Evolutionary conservation across 2,329 filamentous ascomycete species (phyloP).

Genomic region (Cercospora janseana): DNA sequence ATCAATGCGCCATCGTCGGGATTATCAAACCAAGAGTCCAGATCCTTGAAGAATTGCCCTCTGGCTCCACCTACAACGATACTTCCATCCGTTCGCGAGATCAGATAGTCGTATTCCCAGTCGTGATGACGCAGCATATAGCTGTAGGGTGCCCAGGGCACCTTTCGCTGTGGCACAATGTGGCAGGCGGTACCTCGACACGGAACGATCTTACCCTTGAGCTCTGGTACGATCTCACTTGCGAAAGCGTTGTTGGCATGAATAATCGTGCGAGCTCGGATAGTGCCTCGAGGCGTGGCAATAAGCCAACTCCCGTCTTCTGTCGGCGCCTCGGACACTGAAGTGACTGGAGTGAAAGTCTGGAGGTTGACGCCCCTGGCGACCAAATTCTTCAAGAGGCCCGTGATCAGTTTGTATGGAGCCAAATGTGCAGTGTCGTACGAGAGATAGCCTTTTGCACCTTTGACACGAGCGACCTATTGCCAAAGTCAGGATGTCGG

Average conservation of each 20-base stretch:
- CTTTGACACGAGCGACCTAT: conserved; percentile 21
- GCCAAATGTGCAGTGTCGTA: conserved; percentile 19
- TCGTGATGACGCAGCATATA: too few relatives aligned
- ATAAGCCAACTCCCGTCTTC: conserved; percentile 1
- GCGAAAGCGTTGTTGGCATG: conserved; percentile 31
- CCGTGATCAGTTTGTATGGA: conserved; percentile 27
- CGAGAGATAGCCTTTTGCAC: conserved; percentile 17
- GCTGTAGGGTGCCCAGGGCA: too few relatives aligned
- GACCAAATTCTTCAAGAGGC: conserved; percentile 18
- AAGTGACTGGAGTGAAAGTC: conserved; percentile 62
- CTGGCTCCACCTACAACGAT: conserved; percentile 47
- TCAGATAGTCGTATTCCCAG: too few relatives aligned
- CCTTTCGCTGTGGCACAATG: conserved; percentile 19
- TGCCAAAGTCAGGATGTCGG: too few relatives aligned
- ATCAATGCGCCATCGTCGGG: conserved; percentile 49
- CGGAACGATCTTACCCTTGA: conserved; percentile 34
- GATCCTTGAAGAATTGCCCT: conserved; percentile 37
- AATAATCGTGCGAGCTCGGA: conserved; percentile 34
- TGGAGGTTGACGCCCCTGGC: conserved; percentile 61
- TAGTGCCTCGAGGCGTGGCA: conserved; percentile 17
- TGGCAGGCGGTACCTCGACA: conserved; percentile 51
- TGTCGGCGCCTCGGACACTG: conserved; percentile 12
- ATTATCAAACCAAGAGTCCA: conserved; percentile 47
- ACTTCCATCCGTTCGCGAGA: conserved; percentile 45
- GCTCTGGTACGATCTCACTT: conserved; percentile 34